These are phyloP conservation scores for Schizothecium vesticola DNA, from an alignment of 495 filamentous ascomycete species.

Conservation along the genomic window DNA sequence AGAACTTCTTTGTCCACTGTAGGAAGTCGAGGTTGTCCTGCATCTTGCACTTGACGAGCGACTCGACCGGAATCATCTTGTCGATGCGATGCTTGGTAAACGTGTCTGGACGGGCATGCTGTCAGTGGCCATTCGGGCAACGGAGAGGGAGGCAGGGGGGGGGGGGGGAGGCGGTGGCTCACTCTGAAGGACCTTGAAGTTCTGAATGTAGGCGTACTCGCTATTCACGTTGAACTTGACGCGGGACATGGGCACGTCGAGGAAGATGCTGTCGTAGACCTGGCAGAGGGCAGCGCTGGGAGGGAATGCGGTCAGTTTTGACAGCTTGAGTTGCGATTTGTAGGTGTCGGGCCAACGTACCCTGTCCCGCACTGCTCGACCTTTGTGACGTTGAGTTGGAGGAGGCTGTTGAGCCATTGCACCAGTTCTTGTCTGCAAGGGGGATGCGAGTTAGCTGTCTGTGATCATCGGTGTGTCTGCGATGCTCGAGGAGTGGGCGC, in stretches of 20 bases:
- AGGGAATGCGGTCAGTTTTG: slow-evolving; percentile 13
- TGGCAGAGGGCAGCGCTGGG: slow-evolving; percentile 90
- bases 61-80: slow-evolving; percentile 78
- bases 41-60: slow-evolving; percentile 96
- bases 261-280: slow-evolving; percentile 94
- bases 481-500: not conserved
- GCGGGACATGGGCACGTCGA: slow-evolving; percentile 90
- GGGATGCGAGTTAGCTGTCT: not conserved
- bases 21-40: slow-evolving; percentile 99
- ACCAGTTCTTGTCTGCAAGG: slow-evolving; percentile 82
- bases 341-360: slow-evolving; percentile 48
- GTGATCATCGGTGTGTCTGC: not conserved
- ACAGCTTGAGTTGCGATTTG: not conserved
- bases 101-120: slow-evolving; percentile 47
- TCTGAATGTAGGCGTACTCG: slow-evolving; percentile 96
- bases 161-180: slow-evolving; percentile 31
- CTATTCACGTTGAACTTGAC: slow-evolving; percentile 98
- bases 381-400: slow-evolving; percentile 96
- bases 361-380: slow-evolving; percentile 98
- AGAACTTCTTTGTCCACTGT: slow-evolving; percentile 92
- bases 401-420: slow-evolving; percentile 93
- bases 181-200: slow-evolving; percentile 97
- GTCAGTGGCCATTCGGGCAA: slow-evolving; percentile 18
- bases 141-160: slow-evolving; percentile 3
- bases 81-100: slow-evolving; percentile 84